These are phyloP conservation scores for Leucocoprinus leucothites DNA, from an alignment of 768 basidiomycete species.

Conservation along the genomic window DNA sequence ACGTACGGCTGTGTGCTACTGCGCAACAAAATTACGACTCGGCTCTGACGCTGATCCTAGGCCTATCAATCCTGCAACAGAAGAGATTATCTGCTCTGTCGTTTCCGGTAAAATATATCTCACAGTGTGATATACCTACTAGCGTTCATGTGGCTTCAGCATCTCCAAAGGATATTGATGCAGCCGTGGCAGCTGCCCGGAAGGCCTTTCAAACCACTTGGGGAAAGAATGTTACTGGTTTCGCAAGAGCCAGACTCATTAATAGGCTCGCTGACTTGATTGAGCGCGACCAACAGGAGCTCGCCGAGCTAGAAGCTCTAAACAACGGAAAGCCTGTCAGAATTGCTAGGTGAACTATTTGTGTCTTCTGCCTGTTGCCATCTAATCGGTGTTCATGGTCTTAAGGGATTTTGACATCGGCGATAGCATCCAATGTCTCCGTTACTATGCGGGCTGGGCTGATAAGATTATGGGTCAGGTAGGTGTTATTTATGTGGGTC, in stretches of 20 bases:
- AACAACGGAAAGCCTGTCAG: slow-evolving; percentile 92
- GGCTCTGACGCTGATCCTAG: slow-evolving; percentile 29
- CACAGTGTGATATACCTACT: neutral
- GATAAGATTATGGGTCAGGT: slow-evolving; percentile 93
- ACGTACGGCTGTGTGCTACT: slow-evolving; percentile 39
- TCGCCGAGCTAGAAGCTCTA: slow-evolving; percentile 81
- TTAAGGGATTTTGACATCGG: slow-evolving; percentile 77
- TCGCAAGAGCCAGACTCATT: slow-evolving; percentile 75
- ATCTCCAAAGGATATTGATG: slow-evolving; percentile 74
- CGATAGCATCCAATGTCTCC: slow-evolving; percentile 71
- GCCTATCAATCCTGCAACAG: slow-evolving; percentile 80
- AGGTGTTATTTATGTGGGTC: slow-evolving; percentile 8
- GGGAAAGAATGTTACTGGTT: slow-evolving; percentile 86
- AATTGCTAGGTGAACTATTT: slow-evolving; percentile 30
- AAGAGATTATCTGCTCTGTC: slow-evolving; percentile 67
- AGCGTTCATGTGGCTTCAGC: slow-evolving; percentile 31
- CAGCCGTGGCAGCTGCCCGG: slow-evolving; percentile 80
- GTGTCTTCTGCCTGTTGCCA: neutral
- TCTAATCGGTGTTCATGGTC: neutral
- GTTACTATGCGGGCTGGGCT: slow-evolving; percentile 95
- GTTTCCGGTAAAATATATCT: slow-evolving; percentile 44
- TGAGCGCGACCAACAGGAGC: slow-evolving; percentile 75
- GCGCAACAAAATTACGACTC: neutral
- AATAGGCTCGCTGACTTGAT: slow-evolving; percentile 89
- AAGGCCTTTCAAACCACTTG: slow-evolving; percentile 81